These are phyloP conservation scores for Lycium barbarum DNA, from an alignment of 257 asterid genomes.

Conservation along the genomic window DNA sequence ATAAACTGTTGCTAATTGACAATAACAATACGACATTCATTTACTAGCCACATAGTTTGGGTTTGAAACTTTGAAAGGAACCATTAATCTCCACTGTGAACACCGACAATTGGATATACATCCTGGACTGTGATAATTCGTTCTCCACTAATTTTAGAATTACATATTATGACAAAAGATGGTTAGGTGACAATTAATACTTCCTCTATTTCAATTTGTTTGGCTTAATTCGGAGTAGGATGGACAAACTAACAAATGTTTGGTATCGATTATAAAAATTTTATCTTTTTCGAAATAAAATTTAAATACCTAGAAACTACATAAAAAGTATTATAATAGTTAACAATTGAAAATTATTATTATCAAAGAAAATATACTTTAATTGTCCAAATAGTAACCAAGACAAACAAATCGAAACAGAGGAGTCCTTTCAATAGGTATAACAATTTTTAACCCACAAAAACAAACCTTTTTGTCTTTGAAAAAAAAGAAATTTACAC, in stretches of 20 bases:
- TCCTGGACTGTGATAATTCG: neutral
- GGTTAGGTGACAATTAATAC: neutral
- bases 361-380: too few species aligned
- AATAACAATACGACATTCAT: neutral
- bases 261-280: too few species aligned
- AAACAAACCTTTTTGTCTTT: neutral
- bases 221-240: too few species aligned
- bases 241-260: too few species aligned
- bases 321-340: too few species aligned
- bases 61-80: neutral
- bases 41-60: neutral
- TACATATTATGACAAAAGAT: neutral
- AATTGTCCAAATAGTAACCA: too few species aligned
- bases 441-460: neutral
- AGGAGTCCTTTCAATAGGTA: neutral
- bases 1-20: conserved; percentile 26
- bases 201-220: too few species aligned
- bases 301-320: too few species aligned
- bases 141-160: neutral
- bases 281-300: too few species aligned
- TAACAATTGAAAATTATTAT: too few species aligned
- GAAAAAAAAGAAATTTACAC: neutral
- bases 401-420: too few species aligned
- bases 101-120: neutral
- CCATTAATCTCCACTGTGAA: neutral